Evolutionary conservation across 345 rosid genomes (phyloP).

Genomic region (Lepidium didymum): DNA sequence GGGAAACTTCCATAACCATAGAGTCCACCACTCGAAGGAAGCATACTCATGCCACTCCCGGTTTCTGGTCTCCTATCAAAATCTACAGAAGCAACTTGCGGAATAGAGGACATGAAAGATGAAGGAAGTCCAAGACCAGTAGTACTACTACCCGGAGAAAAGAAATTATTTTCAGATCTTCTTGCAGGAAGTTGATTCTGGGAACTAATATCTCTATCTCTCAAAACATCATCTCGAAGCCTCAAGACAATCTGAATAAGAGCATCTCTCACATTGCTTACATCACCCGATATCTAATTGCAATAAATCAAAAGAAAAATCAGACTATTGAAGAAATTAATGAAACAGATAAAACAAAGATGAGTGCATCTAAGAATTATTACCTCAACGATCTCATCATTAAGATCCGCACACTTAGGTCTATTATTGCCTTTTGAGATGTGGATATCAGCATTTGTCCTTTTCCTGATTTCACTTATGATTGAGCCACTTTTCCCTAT

Average conservation of each 20-base stretch:
- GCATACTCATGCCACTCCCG: constrained; percentile 52
- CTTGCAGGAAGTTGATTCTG: constrained; percentile 42
- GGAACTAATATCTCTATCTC: constrained; percentile 50
- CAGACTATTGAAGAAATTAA: not conserved
- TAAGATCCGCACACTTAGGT: constrained; percentile 62
- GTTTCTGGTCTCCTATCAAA: constrained; percentile 73
- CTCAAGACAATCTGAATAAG: constrained; percentile 80
- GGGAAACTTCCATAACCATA: constrained; percentile 73
- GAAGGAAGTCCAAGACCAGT: constrained; percentile 38
- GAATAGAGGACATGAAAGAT: constrained; percentile 62
- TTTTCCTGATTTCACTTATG: constrained; percentile 83
- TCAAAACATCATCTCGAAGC: constrained; percentile 83
- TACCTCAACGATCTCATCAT: constrained; percentile 91
- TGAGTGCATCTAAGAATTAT: not conserved
- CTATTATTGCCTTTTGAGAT: constrained; percentile 57
- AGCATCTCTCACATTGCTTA: constrained; percentile 71
- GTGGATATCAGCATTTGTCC: constrained; percentile 70
- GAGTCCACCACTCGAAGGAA: constrained; percentile 56
- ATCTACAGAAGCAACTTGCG: constrained; percentile 55
- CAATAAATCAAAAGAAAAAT: not conserved
- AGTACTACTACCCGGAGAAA: constrained; percentile 45
- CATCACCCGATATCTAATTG: constrained; percentile 67
- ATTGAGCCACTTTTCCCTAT: constrained; percentile 93
- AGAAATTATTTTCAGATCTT: constrained; percentile 43
- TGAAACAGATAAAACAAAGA: constrained; percentile 6